These are phyloP conservation scores for Neospora caninum DNA, from an alignment of 169 alveolate genomes.

Conservation along the genomic window DNA sequence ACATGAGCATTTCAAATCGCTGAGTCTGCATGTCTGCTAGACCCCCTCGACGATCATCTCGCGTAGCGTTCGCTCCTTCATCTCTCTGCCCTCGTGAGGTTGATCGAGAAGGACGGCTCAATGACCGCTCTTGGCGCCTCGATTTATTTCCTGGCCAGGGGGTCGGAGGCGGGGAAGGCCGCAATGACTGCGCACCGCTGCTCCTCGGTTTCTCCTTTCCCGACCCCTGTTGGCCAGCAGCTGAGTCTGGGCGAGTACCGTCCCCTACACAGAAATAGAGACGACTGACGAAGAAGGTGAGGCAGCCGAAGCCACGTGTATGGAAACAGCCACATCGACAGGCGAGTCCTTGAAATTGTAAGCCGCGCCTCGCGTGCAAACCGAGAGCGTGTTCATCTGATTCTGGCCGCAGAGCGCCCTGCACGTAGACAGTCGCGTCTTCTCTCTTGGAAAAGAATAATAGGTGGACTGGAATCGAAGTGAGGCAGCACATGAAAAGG, in stretches of 20 bases:
- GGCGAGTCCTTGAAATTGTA: too few relatives aligned
- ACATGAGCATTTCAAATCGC: slow-evolving; percentile 20
- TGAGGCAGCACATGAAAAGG: too few relatives aligned
- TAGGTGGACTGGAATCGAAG: too few relatives aligned
- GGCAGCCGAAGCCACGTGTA: too few relatives aligned
- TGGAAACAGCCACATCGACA: too few relatives aligned
- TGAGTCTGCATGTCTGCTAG: slow-evolving; percentile 18
- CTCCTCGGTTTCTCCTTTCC: neutral
- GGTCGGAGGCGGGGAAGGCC: neutral
- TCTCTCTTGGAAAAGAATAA: too few relatives aligned
- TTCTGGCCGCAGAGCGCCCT: too few relatives aligned
- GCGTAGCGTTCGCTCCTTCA: neutral
- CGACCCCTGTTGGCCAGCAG: neutral
- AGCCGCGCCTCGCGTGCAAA: too few relatives aligned
- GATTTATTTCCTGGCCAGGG: neutral
- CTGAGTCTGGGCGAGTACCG: neutral
- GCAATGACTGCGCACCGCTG: neutral
- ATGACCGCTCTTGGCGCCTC: neutral
- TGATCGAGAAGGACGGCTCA: neutral
- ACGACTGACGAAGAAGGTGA: too few relatives aligned
- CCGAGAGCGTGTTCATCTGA: too few relatives aligned
- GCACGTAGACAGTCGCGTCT: too few relatives aligned
- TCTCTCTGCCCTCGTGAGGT: neutral
- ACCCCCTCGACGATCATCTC: neutral
- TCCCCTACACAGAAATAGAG: neutral